phyloP scores from a whole-genome alignment of 768 basidiomycete genomes.

The Auricularia heimuer region DNA sequence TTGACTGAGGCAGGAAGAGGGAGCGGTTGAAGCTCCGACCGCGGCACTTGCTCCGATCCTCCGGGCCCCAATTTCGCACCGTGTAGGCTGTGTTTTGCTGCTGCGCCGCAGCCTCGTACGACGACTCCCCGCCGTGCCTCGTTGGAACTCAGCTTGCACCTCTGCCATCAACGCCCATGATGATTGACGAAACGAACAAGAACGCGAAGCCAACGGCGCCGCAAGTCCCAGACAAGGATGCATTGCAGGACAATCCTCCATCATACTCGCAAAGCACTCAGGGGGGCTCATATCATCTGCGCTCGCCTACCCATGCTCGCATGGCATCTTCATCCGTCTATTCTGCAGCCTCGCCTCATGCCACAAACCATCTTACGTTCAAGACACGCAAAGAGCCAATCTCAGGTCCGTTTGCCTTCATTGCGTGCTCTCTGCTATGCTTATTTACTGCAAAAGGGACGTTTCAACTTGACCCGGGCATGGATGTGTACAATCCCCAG shows the following conservation, averaged over 20 bases:
- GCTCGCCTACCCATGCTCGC: neutral
- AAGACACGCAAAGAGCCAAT: conserved; percentile 8
- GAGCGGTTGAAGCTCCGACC: no score
- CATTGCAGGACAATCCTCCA: neutral
- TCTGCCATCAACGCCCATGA: no score
- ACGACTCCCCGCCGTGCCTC: no score
- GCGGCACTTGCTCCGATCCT: no score
- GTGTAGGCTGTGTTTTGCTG: no score
- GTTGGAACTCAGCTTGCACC: no score
- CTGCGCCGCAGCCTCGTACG: no score
- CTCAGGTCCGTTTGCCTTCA: neutral
- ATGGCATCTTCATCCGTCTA: neutral
- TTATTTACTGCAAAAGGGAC: neutral
- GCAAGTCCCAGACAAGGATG: neutral
- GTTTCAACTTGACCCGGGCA: conserved; percentile 7
- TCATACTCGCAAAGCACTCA: neutral
- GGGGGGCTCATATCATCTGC: neutral
- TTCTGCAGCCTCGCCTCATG: neutral
- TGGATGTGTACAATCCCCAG: conserved; percentile 4
- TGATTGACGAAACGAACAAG: neutral
- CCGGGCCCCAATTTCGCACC: no score
- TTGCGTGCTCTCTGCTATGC: neutral
- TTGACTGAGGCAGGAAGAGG: no score
- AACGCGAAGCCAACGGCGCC: neutral
- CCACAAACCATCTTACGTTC: conserved; percentile 7